Evolutionary conservation across 352 stramenopile genomes (phyloP).

Genomic region (Aphanomyces stellatus): DNA sequence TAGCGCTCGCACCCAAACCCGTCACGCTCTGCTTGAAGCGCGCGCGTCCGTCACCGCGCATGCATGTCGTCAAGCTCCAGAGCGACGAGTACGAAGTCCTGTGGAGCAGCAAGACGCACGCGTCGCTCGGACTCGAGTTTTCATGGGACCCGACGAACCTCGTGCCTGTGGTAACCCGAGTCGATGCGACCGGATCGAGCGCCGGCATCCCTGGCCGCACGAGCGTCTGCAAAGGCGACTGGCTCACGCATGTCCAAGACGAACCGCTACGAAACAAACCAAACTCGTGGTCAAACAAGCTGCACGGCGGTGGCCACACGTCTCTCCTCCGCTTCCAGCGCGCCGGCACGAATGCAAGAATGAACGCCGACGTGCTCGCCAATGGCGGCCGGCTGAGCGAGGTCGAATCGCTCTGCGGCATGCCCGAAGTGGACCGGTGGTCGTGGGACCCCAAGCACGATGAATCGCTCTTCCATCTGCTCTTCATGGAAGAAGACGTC

Average conservation of each 20-base stretch:
- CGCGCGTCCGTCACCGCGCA: slow-evolving; percentile 38
- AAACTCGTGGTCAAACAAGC: slow-evolving; percentile 19
- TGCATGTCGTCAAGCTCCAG: slow-evolving; percentile 39
- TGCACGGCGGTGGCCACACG: background rate
- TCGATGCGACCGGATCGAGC: background rate
- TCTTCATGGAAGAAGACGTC: slow-evolving; percentile 81
- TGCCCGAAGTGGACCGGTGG: background rate
- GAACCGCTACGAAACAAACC: background rate
- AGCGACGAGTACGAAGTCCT: slow-evolving; percentile 83
- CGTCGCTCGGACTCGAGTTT: slow-evolving; percentile 43
- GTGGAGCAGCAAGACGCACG: slow-evolving; percentile 76
- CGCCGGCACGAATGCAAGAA: slow-evolving; percentile 39
- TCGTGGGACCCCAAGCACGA: slow-evolving; percentile 36
- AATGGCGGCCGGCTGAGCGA: slow-evolving; percentile 46
- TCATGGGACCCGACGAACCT: slow-evolving; percentile 51
- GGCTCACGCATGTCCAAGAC: slow-evolving; percentile 12
- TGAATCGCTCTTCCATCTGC: slow-evolving; percentile 82
- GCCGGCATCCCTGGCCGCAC: background rate
- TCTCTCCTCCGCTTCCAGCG: slow-evolving; percentile 3
- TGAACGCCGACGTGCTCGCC: slow-evolving; percentile 56
- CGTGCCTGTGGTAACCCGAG: slow-evolving; percentile 23
- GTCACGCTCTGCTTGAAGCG: slow-evolving; percentile 63
- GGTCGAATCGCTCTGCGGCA: slow-evolving; percentile 26
- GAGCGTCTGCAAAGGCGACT: slow-evolving; percentile 10
- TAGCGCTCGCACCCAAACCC: slow-evolving; percentile 77